These are phyloP conservation scores for Cryptococcus deneoformans DNA, from an alignment of 1,284 basidiomycete genomes.

Conservation along the genomic window DNA sequence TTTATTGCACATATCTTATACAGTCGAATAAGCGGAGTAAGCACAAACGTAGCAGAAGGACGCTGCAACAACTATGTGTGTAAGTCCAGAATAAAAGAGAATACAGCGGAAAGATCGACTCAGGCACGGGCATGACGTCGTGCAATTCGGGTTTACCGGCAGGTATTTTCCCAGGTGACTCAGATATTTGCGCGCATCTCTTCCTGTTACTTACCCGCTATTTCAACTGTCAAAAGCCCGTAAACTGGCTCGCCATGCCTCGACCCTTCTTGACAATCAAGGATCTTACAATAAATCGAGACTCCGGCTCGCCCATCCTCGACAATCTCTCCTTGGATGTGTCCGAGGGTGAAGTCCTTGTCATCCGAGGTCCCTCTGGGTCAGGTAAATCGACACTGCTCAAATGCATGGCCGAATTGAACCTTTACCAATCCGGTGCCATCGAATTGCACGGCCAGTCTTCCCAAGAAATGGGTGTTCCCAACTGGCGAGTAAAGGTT, in stretches of 20 bases:
- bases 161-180: too few species aligned
- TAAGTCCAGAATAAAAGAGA: too few species aligned
- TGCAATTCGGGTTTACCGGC: too few species aligned
- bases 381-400: conserved; percentile 42
- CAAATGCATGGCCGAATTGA: conserved; percentile 77
- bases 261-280: neutral
- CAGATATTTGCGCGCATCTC: too few species aligned
- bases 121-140: too few species aligned
- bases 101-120: too few species aligned
- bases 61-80: too few species aligned
- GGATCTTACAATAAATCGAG: neutral
- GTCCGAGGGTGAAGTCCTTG: conserved; percentile 7
- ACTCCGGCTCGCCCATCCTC: conserved; percentile 6
- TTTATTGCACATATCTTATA: too few species aligned
- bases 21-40: too few species aligned
- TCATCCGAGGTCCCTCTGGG: conserved; percentile 7
- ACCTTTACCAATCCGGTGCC: conserved; percentile 62
- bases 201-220: too few species aligned
- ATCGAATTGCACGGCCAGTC: conserved; percentile 65
- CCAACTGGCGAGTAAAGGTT: conserved; percentile 69
- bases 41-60: too few species aligned
- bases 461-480: conserved; percentile 55
- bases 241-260: neutral
- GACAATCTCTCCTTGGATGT: conserved; percentile 4
- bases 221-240: too few species aligned